phyloP scores from a whole-genome alignment of 2,329 filamentous ascomycete species.

The Trichophyton rubrum region DNA sequence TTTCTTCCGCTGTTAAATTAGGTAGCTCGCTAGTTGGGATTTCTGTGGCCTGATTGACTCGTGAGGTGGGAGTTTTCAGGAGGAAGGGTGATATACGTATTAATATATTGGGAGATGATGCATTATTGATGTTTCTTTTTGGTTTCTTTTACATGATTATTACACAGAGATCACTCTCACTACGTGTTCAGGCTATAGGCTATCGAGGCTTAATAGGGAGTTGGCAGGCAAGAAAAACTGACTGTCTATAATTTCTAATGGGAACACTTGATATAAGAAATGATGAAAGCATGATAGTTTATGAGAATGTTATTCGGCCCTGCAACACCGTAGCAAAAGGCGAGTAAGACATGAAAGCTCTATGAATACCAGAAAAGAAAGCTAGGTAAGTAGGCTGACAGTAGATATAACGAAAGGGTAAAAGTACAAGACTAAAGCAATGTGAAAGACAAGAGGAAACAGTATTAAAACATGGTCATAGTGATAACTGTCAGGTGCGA shows the following conservation, averaged over 20 bases:
- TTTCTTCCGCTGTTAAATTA: not conserved
- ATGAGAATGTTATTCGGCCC: not conserved
- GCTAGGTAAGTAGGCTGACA: not conserved
- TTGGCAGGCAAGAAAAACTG: not conserved
- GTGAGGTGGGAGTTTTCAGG: not conserved
- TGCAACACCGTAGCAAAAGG: not conserved
- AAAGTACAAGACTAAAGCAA: constrained; percentile 1
- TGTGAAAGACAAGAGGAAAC: not conserved
- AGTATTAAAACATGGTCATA: not conserved
- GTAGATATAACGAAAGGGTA: not conserved
- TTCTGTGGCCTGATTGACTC: not conserved
- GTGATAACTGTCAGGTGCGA: not conserved
- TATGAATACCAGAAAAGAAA: not conserved
- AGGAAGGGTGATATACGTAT: not conserved
- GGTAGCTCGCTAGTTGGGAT: not conserved
- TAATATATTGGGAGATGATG: not conserved
- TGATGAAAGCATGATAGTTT: not conserved
- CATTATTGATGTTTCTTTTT: not conserved
- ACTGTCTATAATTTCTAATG: not conserved
- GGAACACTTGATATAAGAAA: not conserved
- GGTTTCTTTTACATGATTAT: not conserved
- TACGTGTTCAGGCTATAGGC: not conserved
- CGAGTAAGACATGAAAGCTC: not conserved
- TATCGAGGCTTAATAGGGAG: not conserved
- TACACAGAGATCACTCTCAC: not conserved